phyloP scores from a whole-genome alignment of 768 basidiomycete species.

The Tubosaeta sp. region DNA sequence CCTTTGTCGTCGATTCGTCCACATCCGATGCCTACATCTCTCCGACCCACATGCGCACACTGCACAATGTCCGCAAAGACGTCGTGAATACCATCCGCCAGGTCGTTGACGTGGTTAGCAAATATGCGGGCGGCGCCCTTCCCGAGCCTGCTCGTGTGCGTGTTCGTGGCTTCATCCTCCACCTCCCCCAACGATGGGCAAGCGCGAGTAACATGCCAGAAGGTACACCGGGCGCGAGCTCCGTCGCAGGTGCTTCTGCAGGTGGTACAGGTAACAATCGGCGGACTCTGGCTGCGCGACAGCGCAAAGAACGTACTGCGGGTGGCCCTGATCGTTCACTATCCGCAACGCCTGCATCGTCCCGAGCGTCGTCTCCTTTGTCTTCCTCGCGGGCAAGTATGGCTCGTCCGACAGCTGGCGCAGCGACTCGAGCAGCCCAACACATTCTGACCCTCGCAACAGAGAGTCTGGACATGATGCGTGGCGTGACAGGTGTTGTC shows the following conservation, averaged over 20 bases:
- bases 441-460: slow-evolving; percentile 79
- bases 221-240: slow-evolving; percentile 31
- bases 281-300: slow-evolving; percentile 10
- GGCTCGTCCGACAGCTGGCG: slow-evolving; percentile 38
- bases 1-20: slow-evolving; percentile 22
- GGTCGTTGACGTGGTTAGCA: slow-evolving; percentile 82
- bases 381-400: slow-evolving; percentile 21
- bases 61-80: slow-evolving; percentile 71
- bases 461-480: slow-evolving; percentile 91
- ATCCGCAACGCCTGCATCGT: slow-evolving; percentile 30
- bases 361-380: slow-evolving; percentile 33
- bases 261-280: slow-evolving; percentile 18
- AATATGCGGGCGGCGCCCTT: slow-evolving; percentile 80
- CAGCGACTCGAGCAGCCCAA: slow-evolving; percentile 73
- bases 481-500: slow-evolving; percentile 82
- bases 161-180: slow-evolving; percentile 73
- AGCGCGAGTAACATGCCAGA: slow-evolving; percentile 24
- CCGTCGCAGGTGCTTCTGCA: slow-evolving; percentile 32
- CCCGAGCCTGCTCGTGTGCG: slow-evolving; percentile 77
- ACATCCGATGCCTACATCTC: slow-evolving; percentile 35
- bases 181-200: slow-evolving; percentile 81
- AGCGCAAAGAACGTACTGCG: slow-evolving; percentile 38
- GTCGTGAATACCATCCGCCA: slow-evolving; percentile 87
- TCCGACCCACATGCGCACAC: slow-evolving; percentile 55
- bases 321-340: slow-evolving; percentile 31